Percentiles rank a stretch among this genome's conserved stretches.
Evolutionary conservation across 257 asterid genomes (phyloP).

Genomic region (Solanum stenotomum): DNA sequence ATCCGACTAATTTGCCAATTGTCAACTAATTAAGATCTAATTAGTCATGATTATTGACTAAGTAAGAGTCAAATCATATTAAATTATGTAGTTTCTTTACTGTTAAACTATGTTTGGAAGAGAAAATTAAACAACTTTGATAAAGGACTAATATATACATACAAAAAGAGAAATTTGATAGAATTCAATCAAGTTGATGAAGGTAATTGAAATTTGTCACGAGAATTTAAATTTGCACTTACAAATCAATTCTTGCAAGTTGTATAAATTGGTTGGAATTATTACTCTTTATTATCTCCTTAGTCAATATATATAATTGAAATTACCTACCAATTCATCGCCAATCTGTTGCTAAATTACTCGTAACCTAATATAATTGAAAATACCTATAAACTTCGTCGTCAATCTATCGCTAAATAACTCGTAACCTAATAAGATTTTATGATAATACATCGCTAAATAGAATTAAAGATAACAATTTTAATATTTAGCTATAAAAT

Average conservation of each 20-base stretch:
- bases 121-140: not conserved
- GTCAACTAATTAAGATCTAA: not conserved
- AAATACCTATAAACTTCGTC: no score
- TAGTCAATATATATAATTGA: not conserved
- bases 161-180: not conserved
- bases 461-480: no score
- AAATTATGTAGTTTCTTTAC: not conserved
- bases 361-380: no score
- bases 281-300: not conserved
- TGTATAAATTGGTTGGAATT: not conserved
- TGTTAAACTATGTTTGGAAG: not conserved
- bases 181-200: not conserved
- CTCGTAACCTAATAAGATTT: no score
- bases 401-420: no score
- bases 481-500: no score
- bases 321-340: no score
- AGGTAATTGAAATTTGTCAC: not conserved
- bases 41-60: not conserved
- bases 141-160: not conserved
- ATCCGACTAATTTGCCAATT: not conserved
- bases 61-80: not conserved
- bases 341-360: no score
- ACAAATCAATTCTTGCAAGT: not conserved
- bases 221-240: not conserved
- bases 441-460: not conserved